Conservation (phyloP, 306 rosid species). For the Cucurbita pepo region DNA sequence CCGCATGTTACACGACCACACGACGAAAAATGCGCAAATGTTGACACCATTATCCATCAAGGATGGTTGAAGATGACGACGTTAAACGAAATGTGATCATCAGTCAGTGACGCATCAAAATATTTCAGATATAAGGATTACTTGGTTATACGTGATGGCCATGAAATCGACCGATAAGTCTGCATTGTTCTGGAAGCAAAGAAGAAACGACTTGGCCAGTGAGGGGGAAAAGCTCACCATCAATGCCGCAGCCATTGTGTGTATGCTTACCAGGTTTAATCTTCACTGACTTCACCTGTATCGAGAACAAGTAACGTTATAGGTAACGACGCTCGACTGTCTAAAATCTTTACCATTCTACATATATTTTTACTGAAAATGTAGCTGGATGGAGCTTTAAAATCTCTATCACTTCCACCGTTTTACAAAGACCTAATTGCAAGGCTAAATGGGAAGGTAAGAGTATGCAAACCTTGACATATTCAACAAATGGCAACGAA, state of each 20-base stretch:
- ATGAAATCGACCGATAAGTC: slow-evolving; percentile 73
- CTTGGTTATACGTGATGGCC: slow-evolving; percentile 29
- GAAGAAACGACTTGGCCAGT: slow-evolving; percentile 73
- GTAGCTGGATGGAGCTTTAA: not conserved
- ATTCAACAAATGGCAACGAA: slow-evolving; percentile 87
- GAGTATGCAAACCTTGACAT: slow-evolving; percentile 53
- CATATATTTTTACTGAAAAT: not conserved
- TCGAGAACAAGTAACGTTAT: not conserved
- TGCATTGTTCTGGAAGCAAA: slow-evolving; percentile 95
- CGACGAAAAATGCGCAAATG: not conserved
- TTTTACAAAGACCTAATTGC: not conserved
- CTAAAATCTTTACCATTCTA: not conserved
- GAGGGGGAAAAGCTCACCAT: slow-evolving; percentile 89
- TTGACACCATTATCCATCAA: not conserved
- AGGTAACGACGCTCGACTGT: not conserved
- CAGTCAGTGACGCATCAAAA: slow-evolving; percentile 29
- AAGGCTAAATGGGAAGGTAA: not conserved
- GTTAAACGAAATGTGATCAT: slow-evolving; percentile 11
- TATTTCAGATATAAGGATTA: slow-evolving; percentile 22
- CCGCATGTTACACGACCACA: slow-evolving; percentile 1
- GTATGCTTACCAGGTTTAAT: slow-evolving; percentile 77
- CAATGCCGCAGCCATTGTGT: slow-evolving; percentile 88
- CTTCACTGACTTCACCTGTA: slow-evolving; percentile 87
- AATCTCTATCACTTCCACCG: not conserved
- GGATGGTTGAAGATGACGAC: not conserved